Percentiles rank a stretch among this genome's conserved stretches.
Conservation (phyloP, 768 basidiomycete genomes). For the Hemileccinum impolitum region DNA sequence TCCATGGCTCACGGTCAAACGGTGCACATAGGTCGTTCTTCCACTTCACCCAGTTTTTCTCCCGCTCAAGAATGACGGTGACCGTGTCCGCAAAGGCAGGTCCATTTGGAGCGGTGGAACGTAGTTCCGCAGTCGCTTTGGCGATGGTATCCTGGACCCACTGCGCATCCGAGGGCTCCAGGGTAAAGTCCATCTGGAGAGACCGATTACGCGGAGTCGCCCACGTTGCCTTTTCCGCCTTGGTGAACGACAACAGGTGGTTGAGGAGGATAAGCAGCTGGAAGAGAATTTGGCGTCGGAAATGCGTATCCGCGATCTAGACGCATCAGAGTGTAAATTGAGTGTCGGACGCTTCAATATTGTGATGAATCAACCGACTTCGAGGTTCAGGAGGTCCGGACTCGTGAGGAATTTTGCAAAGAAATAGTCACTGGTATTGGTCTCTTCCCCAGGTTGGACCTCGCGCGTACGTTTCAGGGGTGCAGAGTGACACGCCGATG, state of each 20-base stretch:
- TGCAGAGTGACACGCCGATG: constrained; percentile 34
- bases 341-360: constrained; percentile 1
- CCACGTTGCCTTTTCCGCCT: constrained; percentile 59
- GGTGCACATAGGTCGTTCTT: constrained; percentile 79
- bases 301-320: constrained; percentile 85
- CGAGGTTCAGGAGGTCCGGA: constrained; percentile 81
- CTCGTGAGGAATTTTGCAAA: constrained; percentile 93
- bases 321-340: constrained; percentile 9
- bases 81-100: constrained; percentile 75
- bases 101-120: constrained; percentile 76
- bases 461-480: constrained; percentile 67
- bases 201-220: constrained; percentile 66
- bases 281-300: constrained; percentile 90
- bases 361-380: constrained; percentile 47
- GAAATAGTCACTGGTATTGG: constrained; percentile 68
- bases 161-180: constrained; percentile 61
- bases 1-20: constrained; percentile 74
- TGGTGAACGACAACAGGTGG: constrained; percentile 74
- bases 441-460: constrained; percentile 49
- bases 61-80: constrained; percentile 66
- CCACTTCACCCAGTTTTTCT: constrained; percentile 90
- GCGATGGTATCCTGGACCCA: constrained; percentile 73
- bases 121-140: constrained; percentile 54
- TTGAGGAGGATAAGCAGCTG: constrained; percentile 77
- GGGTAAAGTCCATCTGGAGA: constrained; percentile 79